Conservation (phyloP, 2,329 filamentous ascomycete genomes). For the Beauveria varroae region DNA sequence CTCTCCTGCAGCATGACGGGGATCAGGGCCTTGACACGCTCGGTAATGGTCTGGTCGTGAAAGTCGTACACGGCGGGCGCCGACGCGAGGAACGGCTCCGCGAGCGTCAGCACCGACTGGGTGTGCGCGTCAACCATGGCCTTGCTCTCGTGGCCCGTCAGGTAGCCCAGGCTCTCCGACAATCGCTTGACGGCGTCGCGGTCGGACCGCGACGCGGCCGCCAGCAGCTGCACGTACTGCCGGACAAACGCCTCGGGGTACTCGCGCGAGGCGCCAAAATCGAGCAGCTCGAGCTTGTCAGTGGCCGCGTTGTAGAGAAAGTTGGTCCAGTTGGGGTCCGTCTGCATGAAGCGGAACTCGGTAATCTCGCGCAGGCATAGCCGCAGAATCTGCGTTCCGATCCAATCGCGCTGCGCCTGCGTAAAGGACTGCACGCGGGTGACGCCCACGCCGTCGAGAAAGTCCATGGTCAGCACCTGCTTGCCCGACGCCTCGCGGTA, state of each 20-base stretch:
- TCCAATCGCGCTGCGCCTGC: slow-evolving; percentile 87
- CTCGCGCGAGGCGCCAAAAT: slow-evolving; percentile 88
- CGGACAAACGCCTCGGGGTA: slow-evolving; percentile 74
- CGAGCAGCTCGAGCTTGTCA: slow-evolving; percentile 77
- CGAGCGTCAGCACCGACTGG: slow-evolving; percentile 79
- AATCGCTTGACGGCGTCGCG: slow-evolving; percentile 54
- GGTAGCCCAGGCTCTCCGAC: slow-evolving; percentile 75
- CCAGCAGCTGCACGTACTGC: slow-evolving; percentile 72
- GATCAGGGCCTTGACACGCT: slow-evolving; percentile 80
- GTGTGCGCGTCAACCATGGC: slow-evolving; percentile 87
- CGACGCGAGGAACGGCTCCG: slow-evolving; percentile 74
- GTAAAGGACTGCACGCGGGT: slow-evolving; percentile 70
- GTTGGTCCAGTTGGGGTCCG: slow-evolving; percentile 99
- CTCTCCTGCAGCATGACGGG: slow-evolving; percentile 89
- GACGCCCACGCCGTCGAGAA: slow-evolving; percentile 78
- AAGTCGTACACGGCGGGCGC: slow-evolving; percentile 89
- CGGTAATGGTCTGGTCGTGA: slow-evolving; percentile 88
- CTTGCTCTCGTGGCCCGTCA: slow-evolving; percentile 81
- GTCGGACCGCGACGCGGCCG: slow-evolving; percentile 69
- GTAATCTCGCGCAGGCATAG: slow-evolving; percentile 88
- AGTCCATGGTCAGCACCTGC: slow-evolving; percentile 88
- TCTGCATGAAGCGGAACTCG: slow-evolving; percentile 98
- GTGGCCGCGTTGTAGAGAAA: slow-evolving; percentile 77
- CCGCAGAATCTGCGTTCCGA: slow-evolving; percentile 86
- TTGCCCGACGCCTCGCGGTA: slow-evolving; percentile 73